Conservation (phyloP, 139 green algal genomes). For the Tetratostichococcus sp. region DNA sequence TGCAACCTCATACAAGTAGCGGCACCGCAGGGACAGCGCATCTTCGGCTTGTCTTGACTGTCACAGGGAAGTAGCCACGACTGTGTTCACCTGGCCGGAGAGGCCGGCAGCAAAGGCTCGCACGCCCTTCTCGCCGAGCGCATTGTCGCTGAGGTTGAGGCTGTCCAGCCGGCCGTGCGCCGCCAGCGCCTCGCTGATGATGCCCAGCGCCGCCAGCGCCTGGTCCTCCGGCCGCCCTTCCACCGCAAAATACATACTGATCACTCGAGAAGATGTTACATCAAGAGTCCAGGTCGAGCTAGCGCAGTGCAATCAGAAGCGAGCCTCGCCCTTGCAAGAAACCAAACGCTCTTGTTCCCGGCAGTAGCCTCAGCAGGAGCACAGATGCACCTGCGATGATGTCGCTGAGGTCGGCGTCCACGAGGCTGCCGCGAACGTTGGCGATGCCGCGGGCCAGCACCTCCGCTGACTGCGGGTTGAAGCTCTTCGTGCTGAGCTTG, state of each 20-base stretch:
- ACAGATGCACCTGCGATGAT: conserved; percentile 81
- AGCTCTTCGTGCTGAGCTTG: conserved; percentile 86
- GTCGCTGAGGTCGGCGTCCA: conserved; percentile 80
- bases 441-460: conserved; percentile 71
- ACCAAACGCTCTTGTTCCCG: too few species aligned
- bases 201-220: conserved; percentile 70
- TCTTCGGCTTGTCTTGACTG: too few species aligned
- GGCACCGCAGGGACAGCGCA: too few species aligned
- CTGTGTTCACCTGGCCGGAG: conserved; percentile 35
- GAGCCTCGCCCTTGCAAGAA: too few species aligned
- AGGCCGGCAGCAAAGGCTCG: conserved; percentile 67
- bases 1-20: too few species aligned
- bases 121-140: conserved; percentile 91
- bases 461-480: conserved; percentile 70
- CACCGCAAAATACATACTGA: too few species aligned
- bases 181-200: conserved; percentile 56
- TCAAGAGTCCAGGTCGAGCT: too few species aligned
- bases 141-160: conserved; percentile 89
- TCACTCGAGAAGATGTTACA: too few species aligned
- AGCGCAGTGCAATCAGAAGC: too few species aligned
- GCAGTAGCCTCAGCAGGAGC: too few species aligned
- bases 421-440: conserved; percentile 48
- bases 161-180: conserved; percentile 31
- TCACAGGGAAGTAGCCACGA: too few species aligned
- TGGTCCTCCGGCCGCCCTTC: conserved; percentile 64